phyloP scores from a whole-genome alignment of 768 basidiomycete genomes.

The Hemileccinum impolitum region DNA sequence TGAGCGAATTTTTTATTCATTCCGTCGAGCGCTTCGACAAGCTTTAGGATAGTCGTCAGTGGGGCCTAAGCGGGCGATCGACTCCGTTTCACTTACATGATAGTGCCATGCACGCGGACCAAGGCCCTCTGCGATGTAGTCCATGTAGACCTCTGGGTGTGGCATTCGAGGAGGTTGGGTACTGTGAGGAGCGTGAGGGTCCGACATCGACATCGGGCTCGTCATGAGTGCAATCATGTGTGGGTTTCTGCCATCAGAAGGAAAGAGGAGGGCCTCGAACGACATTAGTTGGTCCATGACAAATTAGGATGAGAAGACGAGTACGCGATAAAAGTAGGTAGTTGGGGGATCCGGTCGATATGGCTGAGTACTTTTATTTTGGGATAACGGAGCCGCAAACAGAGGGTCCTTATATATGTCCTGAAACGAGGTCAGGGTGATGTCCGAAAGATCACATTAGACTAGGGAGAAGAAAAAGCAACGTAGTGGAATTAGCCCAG shows the following conservation, averaged over 20 bases:
- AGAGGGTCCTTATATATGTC: slow-evolving; percentile 28
- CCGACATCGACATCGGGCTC: slow-evolving; percentile 48
- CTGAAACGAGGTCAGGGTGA: slow-evolving; percentile 42
- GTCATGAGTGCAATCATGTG: slow-evolving; percentile 73
- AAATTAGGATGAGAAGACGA: slow-evolving; percentile 13
- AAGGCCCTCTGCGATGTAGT: slow-evolving; percentile 74
- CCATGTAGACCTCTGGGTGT: slow-evolving; percentile 84
- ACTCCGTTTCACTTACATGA: slow-evolving; percentile 45
- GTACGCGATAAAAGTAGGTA: slow-evolving; percentile 19
- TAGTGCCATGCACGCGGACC: slow-evolving; percentile 70
- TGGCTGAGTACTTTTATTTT: slow-evolving; percentile 18
- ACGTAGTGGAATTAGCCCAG: slow-evolving; percentile 25
- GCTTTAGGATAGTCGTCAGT: slow-evolving; percentile 37
- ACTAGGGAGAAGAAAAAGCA: slow-evolving; percentile 24
- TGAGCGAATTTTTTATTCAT: slow-evolving; percentile 77
- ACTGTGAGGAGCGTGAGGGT: slow-evolving; percentile 44
- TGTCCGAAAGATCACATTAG: slow-evolving; percentile 21
- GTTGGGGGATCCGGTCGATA: slow-evolving; percentile 16
- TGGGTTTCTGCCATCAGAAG: slow-evolving; percentile 72
- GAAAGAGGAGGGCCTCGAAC: slow-evolving; percentile 75
- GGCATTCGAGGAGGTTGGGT: slow-evolving; percentile 59
- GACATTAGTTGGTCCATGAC: slow-evolving; percentile 61
- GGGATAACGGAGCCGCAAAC: slow-evolving; percentile 13
- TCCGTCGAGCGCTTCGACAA: slow-evolving; percentile 71
- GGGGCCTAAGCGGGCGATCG: slow-evolving; percentile 16